Conservation (phyloP, 2,329 filamentous ascomycete species). For the Allantophomopsis lycopodina region DNA sequence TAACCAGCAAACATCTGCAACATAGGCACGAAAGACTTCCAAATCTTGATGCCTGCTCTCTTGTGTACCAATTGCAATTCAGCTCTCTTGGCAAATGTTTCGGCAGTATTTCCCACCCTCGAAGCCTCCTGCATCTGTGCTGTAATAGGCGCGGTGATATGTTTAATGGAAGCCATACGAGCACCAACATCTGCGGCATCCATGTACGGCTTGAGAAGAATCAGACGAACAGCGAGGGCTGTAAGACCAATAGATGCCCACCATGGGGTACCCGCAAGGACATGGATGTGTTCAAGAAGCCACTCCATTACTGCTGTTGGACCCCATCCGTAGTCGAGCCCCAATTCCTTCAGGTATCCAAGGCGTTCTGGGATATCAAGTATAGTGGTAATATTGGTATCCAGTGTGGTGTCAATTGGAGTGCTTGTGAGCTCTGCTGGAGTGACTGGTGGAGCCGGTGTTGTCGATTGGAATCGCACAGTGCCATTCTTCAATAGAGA, state of each 20-base stretch:
- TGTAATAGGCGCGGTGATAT: slow-evolving; percentile 39
- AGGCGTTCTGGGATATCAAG: slow-evolving; percentile 40
- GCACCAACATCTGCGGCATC: slow-evolving; percentile 46
- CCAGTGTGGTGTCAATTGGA: slow-evolving; percentile 9
- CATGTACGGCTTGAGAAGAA: slow-evolving; percentile 53
- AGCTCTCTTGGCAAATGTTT: slow-evolving; percentile 28
- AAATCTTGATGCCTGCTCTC: slow-evolving; percentile 36
- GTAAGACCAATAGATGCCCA: slow-evolving; percentile 58
- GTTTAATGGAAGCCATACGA: slow-evolving; percentile 45
- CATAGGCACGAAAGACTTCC: slow-evolving; percentile 38
- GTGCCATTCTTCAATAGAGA: slow-evolving; percentile 12
- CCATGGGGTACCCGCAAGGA: slow-evolving; percentile 67
- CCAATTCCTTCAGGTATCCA: slow-evolving; percentile 71
- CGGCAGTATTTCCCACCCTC: slow-evolving; percentile 28
- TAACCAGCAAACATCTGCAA: slow-evolving; percentile 60
- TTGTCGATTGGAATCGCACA: slow-evolving; percentile 11
- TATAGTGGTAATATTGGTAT: slow-evolving; percentile 8
- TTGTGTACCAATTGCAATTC: slow-evolving; percentile 37
- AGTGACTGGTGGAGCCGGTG: slow-evolving; percentile 13
- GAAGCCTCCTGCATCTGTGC: slow-evolving; percentile 31
- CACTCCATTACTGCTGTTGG: slow-evolving; percentile 62
- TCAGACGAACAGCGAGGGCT: slow-evolving; percentile 48
- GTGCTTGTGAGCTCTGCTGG: slow-evolving; percentile 3
- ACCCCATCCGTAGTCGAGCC: slow-evolving; percentile 79
- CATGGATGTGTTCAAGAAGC: slow-evolving; percentile 69